phyloP scores from a whole-genome alignment of 306 rosid genomes.

The Datisca glomerata region DNA sequence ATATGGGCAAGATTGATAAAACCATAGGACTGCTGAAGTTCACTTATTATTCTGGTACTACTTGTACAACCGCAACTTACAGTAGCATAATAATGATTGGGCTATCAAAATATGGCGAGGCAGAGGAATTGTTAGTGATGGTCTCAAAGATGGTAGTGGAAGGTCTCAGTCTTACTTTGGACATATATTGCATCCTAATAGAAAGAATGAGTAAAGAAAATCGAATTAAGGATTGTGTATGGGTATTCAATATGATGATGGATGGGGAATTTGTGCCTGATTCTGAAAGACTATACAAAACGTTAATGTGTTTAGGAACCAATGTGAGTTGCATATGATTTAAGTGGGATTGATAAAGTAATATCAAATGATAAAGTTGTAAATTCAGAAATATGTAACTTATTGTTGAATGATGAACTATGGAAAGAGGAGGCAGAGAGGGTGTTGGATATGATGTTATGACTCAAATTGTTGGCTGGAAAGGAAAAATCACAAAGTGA shows the following conservation, averaged over 20 bases:
- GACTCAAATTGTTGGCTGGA: conserved; percentile 75
- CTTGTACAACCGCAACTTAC: conserved; percentile 33
- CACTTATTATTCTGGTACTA: conserved; percentile 44
- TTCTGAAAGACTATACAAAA: conserved; percentile 38
- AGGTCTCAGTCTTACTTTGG: conserved; percentile 42
- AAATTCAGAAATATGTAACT: conserved; percentile 33
- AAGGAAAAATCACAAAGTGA: conserved; percentile 18
- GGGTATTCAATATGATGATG: conserved; percentile 57
- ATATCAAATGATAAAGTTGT: conserved; percentile 20
- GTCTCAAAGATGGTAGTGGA: conserved; percentile 50
- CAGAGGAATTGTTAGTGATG: conserved; percentile 24
- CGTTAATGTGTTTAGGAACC: conserved; percentile 37
- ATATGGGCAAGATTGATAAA: conserved; percentile 28
- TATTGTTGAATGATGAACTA: conserved; percentile 54
- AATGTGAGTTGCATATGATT: conserved; percentile 36
- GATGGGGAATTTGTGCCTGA: conserved; percentile 47
- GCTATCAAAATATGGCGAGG: conserved; percentile 29
- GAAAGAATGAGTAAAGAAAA: conserved; percentile 36
- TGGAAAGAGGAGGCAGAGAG: conserved; percentile 54
- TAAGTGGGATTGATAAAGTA: conserved; percentile 33
- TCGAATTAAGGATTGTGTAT: conserved; percentile 30
- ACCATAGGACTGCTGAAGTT: conserved; percentile 39
- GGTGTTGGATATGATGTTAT: conserved; percentile 50
- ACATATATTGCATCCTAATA: conserved; percentile 55
- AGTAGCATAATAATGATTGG: conserved; percentile 36